These are phyloP conservation scores for Arabidopsis suecica DNA, from an alignment of 345 rosid species.

Conservation along the genomic window DNA sequence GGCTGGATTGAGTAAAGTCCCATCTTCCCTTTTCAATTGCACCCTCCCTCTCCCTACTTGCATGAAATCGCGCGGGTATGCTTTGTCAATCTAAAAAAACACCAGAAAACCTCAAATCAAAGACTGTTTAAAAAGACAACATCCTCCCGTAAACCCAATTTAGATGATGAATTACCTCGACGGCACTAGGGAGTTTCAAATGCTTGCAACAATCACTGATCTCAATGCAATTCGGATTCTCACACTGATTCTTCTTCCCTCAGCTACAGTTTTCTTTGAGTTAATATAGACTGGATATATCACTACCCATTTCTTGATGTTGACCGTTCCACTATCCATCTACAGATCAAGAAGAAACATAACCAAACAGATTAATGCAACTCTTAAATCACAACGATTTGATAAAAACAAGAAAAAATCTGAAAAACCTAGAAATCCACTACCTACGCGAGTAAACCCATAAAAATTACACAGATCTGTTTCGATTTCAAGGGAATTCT, in stretches of 20 bases:
- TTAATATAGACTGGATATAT: conserved; percentile 90
- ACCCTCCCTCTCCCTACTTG: conserved; percentile 94
- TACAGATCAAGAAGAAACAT: not conserved
- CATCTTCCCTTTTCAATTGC: conserved; percentile 80
- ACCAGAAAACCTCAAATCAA: not conserved
- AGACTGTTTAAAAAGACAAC: not conserved
- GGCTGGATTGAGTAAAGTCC: conserved; percentile 75
- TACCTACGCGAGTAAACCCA: not conserved
- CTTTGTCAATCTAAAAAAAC: conserved; percentile 68
- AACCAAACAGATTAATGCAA: not conserved
- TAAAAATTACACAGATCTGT: conserved; percentile 18
- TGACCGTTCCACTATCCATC: conserved; percentile 56
- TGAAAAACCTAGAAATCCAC: not conserved
- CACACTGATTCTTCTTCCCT: conserved; percentile 82
- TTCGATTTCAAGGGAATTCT: not conserved
- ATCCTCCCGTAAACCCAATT: not conserved
- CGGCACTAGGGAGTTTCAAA: conserved; percentile 68
- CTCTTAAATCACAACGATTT: not conserved
- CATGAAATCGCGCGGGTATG: conserved; percentile 93
- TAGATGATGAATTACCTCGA: conserved; percentile 60
- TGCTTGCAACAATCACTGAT: conserved; percentile 84
- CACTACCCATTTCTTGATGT: conserved; percentile 76
- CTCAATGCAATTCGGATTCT: conserved; percentile 82
- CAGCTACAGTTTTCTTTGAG: conserved; percentile 88
- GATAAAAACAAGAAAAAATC: not conserved